Evolutionary conservation across 495 filamentous ascomycete genomes (phyloP).

Genomic region (Tetracladium setigerum): DNA sequence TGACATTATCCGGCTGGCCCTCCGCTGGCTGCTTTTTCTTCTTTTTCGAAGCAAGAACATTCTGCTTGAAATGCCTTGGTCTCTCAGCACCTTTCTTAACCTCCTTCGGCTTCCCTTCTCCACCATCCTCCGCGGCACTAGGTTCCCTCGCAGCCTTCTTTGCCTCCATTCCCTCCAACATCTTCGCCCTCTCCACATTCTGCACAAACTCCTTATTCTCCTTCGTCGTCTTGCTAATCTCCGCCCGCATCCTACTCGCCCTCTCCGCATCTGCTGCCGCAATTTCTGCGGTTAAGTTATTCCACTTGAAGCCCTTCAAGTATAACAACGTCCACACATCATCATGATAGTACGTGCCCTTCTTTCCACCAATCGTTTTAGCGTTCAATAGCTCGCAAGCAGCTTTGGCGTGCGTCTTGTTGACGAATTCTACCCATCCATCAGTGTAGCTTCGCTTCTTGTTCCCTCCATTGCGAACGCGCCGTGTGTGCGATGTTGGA

Average conservation of each 20-base stretch:
- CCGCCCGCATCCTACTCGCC: constrained; percentile 69
- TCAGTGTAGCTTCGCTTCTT: constrained; percentile 83
- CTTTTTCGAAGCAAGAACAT: constrained; percentile 39
- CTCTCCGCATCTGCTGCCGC: constrained; percentile 74
- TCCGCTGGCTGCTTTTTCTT: constrained; percentile 21
- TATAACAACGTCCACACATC: constrained; percentile 81
- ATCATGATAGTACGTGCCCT: constrained; percentile 83
- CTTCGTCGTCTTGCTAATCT: constrained; percentile 67
- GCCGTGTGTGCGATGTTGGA: constrained; percentile 46
- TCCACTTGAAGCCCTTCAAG: constrained; percentile 80
- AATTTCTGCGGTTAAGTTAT: constrained; percentile 59
- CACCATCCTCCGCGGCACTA: constrained; percentile 10
- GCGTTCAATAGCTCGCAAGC: constrained; percentile 83
- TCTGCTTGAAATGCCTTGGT: constrained; percentile 69
- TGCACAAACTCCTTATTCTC: constrained; percentile 79
- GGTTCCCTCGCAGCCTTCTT: constrained; percentile 52
- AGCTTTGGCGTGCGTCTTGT: constrained; percentile 63
- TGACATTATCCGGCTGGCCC: constrained; percentile 56
- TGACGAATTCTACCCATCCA: constrained; percentile 87
- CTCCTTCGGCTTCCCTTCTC: constrained; percentile 14
- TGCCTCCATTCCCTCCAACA: constrained; percentile 59
- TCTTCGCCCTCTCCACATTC: constrained; percentile 69
- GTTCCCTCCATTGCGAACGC: constrained; percentile 66
- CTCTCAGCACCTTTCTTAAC: constrained; percentile 21
- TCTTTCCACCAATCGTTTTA: constrained; percentile 74